Conservation (phyloP, 805 yeast genomes). For the Saccharomyces mikatae region DNA sequence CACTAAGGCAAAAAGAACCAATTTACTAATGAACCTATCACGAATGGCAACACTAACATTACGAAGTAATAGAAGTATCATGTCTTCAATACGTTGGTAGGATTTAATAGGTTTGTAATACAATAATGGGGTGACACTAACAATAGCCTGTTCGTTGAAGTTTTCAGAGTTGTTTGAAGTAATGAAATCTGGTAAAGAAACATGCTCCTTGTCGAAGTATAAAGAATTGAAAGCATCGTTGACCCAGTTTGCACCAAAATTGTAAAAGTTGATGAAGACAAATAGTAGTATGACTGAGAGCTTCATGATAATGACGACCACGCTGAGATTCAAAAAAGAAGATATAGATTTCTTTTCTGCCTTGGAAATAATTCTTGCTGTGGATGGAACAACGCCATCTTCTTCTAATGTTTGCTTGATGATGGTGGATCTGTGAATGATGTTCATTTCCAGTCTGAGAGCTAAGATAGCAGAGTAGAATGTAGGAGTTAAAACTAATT, state of each 20-base stretch:
- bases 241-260: constrained; percentile 65
- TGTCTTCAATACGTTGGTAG: constrained; percentile 54
- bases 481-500: constrained; percentile 64
- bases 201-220: constrained; percentile 29
- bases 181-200: constrained; percentile 36
- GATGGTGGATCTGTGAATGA: constrained; percentile 73
- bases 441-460: constrained; percentile 78
- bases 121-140: constrained; percentile 50
- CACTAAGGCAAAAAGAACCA: constrained; percentile 61
- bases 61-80: constrained; percentile 28
- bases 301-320: constrained; percentile 47
- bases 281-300: constrained; percentile 52
- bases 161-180: constrained; percentile 11
- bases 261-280: constrained; percentile 56
- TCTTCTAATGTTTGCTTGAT: constrained; percentile 80
- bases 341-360: constrained; percentile 18
- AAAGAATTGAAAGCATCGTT: constrained; percentile 37
- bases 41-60: constrained; percentile 60
- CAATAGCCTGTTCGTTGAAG: constrained; percentile 42
- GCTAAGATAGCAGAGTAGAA: constrained; percentile 79
- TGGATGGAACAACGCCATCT: constrained; percentile 72
- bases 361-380: constrained; percentile 62
- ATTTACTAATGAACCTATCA: constrained; percentile 74
- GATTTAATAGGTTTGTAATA: constrained; percentile 51
- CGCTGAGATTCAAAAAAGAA: constrained; percentile 29